Conservation (phyloP, 176 grass and related monocot species). For the Calamus simplicifolius region DNA sequence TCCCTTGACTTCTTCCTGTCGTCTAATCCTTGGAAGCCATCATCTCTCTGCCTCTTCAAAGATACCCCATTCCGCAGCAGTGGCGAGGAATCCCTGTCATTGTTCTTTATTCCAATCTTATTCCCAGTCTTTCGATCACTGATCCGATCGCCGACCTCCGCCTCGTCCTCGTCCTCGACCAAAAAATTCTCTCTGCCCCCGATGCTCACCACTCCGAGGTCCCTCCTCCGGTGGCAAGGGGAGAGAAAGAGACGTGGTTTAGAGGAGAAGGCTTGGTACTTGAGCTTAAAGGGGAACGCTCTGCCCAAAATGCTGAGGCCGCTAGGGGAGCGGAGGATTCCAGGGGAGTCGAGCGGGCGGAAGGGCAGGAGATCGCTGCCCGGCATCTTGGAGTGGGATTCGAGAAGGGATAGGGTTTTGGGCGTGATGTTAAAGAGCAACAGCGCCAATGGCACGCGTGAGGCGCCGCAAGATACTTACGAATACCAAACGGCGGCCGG, state of each 20-base stretch:
- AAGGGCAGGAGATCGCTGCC: conserved; percentile 37
- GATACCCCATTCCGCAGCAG: conserved; percentile 18
- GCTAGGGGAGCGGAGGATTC: neutral
- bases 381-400: conserved; percentile 17
- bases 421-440: too few relatives aligned
- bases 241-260: conserved; percentile 4
- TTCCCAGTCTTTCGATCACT: neutral
- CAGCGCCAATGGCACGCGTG: too few relatives aligned
- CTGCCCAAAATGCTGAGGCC: conserved; percentile 27
- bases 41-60: neutral
- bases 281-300: conserved; percentile 46
- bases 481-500: too few relatives aligned
- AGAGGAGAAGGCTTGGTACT: conserved; percentile 14
- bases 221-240: neutral
- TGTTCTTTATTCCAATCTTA: conserved; percentile 12
- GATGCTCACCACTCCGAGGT: conserved; percentile 3
- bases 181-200: conserved; percentile 20
- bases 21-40: conserved; percentile 8
- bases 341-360: conserved; percentile 11
- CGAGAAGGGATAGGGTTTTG: neutral
- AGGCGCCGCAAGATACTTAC: too few relatives aligned
- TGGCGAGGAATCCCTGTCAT: neutral
- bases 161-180: conserved; percentile 18
- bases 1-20: conserved; percentile 11
- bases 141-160: neutral